phyloP scores from a whole-genome alignment of 345 rosid species.

The Lumnitzera racemosa region DNA sequence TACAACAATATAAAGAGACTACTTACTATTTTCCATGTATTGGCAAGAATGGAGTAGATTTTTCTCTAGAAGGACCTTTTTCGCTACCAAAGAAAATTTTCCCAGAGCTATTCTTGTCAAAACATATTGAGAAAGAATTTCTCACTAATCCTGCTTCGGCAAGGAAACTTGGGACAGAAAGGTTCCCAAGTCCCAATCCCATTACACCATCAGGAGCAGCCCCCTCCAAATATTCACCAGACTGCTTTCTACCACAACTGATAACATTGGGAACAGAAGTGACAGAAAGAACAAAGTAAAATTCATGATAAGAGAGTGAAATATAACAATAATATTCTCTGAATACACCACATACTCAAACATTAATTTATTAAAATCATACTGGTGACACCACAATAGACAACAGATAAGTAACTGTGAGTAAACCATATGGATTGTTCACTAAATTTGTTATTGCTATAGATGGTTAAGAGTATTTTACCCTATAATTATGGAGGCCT shows the following conservation, averaged over 20 bases:
- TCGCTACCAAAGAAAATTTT: conserved; percentile 62
- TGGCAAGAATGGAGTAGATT: conserved; percentile 51
- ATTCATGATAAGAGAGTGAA: neutral
- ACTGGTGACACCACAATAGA: too few relatives aligned
- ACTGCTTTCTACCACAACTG: conserved; percentile 85
- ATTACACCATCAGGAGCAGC: conserved; percentile 73
- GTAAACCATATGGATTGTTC: too few relatives aligned
- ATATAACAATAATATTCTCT: neutral
- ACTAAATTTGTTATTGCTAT: too few relatives aligned
- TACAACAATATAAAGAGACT: too few relatives aligned
- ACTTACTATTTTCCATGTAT: conserved; percentile 42
- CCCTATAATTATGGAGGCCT: conserved; percentile 61
- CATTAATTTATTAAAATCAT: too few relatives aligned
- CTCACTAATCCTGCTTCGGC: conserved; percentile 54
- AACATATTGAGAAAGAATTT: conserved; percentile 72
- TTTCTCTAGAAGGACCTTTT: conserved; percentile 45
- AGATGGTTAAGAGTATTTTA: conserved; percentile 14
- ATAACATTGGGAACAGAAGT: conserved; percentile 5
- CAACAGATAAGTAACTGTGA: too few relatives aligned
- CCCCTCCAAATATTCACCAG: conserved; percentile 56
- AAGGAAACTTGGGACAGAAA: conserved; percentile 67
- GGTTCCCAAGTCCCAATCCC: conserved; percentile 66
- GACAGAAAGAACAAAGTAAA: neutral
- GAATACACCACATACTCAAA: too few relatives aligned
- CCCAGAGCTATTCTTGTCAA: conserved; percentile 60